These are phyloP conservation scores for Vitis hybrid DNA, from an alignment of 177 flowering plant species.

Conservation along the genomic window DNA sequence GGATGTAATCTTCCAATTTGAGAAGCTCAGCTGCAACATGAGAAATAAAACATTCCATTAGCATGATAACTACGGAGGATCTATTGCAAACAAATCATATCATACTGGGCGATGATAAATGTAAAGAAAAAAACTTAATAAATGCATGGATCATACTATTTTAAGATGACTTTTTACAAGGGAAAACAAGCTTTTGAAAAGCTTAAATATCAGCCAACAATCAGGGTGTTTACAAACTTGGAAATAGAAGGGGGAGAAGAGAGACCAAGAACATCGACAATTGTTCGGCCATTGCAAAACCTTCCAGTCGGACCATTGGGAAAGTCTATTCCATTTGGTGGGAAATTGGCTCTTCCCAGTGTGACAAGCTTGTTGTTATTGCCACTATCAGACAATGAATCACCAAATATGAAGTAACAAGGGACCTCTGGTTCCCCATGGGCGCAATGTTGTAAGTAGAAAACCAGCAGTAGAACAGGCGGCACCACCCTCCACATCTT, in stretches of 20 bases:
- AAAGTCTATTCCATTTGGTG: slow-evolving; percentile 38
- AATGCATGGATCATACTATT: too few relatives aligned
- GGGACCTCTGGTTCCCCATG: slow-evolving; percentile 24
- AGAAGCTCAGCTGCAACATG: slow-evolving; percentile 30
- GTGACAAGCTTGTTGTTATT: slow-evolving; percentile 30
- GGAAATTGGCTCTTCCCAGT: slow-evolving; percentile 28
- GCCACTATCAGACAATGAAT: slow-evolving; percentile 33
- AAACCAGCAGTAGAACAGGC: not conserved
- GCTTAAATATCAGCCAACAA: not conserved
- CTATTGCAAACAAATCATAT: too few relatives aligned
- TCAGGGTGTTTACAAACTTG: not conserved
- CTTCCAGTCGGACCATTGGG: slow-evolving; percentile 35
- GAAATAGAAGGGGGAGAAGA: not conserved
- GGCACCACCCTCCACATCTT: not conserved
- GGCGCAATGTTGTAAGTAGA: slow-evolving; percentile 6
- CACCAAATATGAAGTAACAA: slow-evolving; percentile 43
- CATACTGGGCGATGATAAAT: not conserved
- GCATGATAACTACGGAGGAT: not conserved
- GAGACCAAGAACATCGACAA: slow-evolving; percentile 25
- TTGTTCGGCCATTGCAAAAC: slow-evolving; percentile 34
- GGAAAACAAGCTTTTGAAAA: too few relatives aligned
- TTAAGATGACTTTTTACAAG: too few relatives aligned
- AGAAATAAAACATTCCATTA: too few relatives aligned
- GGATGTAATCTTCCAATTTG: slow-evolving; percentile 27
- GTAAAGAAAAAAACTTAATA: too few relatives aligned